Evolutionary conservation across 345 rosid species (phyloP), one percentile per base, ranked within the genome.

Genomic region (Litchi chinensis): DNA sequence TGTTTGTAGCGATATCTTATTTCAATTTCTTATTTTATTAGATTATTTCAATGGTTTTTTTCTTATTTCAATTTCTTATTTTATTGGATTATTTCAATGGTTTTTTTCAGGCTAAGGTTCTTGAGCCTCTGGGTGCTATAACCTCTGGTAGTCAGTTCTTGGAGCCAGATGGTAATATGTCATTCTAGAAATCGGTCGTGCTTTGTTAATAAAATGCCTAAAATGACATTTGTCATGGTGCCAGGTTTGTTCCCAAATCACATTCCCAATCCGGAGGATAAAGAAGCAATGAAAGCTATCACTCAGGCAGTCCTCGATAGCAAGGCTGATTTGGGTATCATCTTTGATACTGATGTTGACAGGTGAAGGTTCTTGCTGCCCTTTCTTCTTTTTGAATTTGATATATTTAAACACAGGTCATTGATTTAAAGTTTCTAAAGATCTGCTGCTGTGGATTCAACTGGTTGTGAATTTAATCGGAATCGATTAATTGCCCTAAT

Each of bases 361-460:
- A 92, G 98, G 99, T 96, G 79, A 44, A 73, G 12, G 19, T 70
- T 50, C 26, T 75, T 40, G 3, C 80, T 75, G 57, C 60, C 16
- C 37, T 32, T 59, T 22, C 11, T 65, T 46, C 3, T 50, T 65
- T 65, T 74, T 10, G 44, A 65, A 67, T 44, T 22, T 37, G 56
- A 28, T 59, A n/a, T 75, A 44, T 40, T 74, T 75, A 8, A 68
- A 5, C 54, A 52, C 7, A 65, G 65, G 16, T 60, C n/a, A 62
- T 59, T 63, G n/a, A 37, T 68, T 7, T 22, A 11, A 37, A 18
- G 22, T 81, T 82, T 28, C 21, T 76, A 39, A 75, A 94, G 99
- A 89, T 96, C 99, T 86, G 99, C 99, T 85, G 99, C 98, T 75
- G 99, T 96, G 87, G 99, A 96, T 86, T 91, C 98, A 71, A 67